Evolutionary conservation across 306 rosid genomes (phyloP).

Genomic region (Ormosia emarginata): DNA sequence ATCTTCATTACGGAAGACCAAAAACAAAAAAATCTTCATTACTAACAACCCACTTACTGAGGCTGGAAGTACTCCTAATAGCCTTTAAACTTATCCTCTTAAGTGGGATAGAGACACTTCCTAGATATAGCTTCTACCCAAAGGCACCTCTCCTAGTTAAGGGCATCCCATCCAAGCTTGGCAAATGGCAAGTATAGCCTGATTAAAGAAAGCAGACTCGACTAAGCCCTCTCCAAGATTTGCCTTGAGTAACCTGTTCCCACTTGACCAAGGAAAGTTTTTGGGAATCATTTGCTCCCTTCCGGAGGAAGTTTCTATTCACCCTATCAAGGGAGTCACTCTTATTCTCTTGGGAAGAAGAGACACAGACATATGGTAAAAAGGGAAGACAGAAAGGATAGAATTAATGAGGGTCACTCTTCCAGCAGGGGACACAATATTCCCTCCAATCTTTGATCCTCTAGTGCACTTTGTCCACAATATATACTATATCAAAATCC

Average conservation of each 20-base stretch:
- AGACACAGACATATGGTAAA: slow-evolving; percentile 4
- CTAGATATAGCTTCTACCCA: slow-evolving; percentile 11
- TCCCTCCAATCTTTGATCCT: slow-evolving; percentile 8
- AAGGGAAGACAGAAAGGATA: slow-evolving; percentile 24
- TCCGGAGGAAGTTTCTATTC: slow-evolving; percentile 22
- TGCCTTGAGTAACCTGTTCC: background rate
- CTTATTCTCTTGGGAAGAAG: slow-evolving; percentile 26
- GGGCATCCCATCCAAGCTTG: slow-evolving; percentile 6
- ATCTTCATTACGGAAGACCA: too few relatives aligned
- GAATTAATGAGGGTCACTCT: slow-evolving; percentile 19
- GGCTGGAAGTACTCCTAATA: background rate
- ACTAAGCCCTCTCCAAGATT: background rate
- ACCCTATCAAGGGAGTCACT: background rate
- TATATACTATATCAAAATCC: background rate
- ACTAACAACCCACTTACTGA: background rate
- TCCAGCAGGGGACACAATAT: slow-evolving; percentile 5
- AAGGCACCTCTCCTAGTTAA: slow-evolving; percentile 7
- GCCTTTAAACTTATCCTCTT: background rate
- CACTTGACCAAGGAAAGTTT: background rate
- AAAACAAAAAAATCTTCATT: background rate
- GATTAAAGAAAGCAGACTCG: background rate
- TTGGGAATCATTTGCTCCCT: slow-evolving; percentile 27
- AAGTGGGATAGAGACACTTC: background rate
- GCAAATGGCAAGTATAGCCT: background rate
- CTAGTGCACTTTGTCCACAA: slow-evolving; percentile 10